Evolutionary conservation across 106 monocot species (phyloP), one percentile per base, ranked within the genome.

Genomic region (Vanilla planifolia): DNA sequence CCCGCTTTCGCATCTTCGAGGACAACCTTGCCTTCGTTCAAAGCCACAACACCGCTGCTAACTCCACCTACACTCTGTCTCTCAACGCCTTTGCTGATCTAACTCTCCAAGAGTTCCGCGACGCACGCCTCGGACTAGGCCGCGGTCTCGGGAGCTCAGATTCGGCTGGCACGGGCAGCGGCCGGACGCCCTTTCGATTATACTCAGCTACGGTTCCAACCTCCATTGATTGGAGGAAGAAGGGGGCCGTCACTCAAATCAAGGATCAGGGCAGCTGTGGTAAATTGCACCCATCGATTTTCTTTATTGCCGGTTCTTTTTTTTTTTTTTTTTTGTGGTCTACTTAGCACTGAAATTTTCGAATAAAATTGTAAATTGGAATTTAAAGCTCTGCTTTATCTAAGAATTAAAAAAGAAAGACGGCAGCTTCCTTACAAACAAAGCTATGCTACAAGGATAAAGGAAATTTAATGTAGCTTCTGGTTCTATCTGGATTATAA

Each of bases 241-340:
- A 71, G 20, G 96, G 96, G 17, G 91, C 79, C 9, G 96, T 98
- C 14, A 98, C 96, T 19, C 22, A 57, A 0, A 81, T 98, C 50
- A 98, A 98, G 51, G 87, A 98, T 75, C 96, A 98, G 73, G 79
- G 81, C 1, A 82, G 81, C 72, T 98, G 96, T 29, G 96, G 96
- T 98, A 73, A 22, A 53, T 53, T 53, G 16, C 15, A 53, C 32
- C n/a, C 25, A 21, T 23, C 21, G 0, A 48, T 24, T 8, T 21
- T 48, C 25, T 1, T 48, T 48, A 25, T 25, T 48, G 3, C 24
- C 1, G 21, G 24, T 24, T 25, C 25, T 3, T 46, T 19, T 51
- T 51, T 28, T 52, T 52, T 52, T 3, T 1, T 53, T 53, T 1
- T 29, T 16, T 53, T 23, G 14, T 29, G 27, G 14, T 53, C 1